Evolutionary conservation across 371 early-diverging fungal species (phyloP).

Genomic region (Mortierella sp.): DNA sequence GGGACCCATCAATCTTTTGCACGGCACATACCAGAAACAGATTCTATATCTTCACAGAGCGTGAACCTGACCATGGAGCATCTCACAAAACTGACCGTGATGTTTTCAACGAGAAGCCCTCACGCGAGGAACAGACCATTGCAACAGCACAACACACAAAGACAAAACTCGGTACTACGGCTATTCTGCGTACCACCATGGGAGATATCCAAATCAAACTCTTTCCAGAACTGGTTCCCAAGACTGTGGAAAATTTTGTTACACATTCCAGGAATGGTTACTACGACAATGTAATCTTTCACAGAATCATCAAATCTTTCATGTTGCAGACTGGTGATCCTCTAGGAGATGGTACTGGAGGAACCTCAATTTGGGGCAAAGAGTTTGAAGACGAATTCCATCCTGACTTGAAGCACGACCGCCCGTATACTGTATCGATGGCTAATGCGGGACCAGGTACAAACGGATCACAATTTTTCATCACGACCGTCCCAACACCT

Average conservation of each 20-base stretch:
- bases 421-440: constrained; percentile 96
- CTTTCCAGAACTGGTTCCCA: constrained; percentile 89
- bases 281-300: constrained; percentile 85
- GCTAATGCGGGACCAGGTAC: constrained; percentile 97
- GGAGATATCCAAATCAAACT: constrained; percentile 91
- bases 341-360: constrained; percentile 96
- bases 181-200: constrained; percentile 86
- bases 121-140: constrained; percentile 94
- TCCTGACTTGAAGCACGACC: constrained; percentile 83
- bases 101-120: constrained; percentile 97
- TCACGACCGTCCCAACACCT: constrained; percentile 92
- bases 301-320: constrained; percentile 92
- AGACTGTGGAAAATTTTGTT: constrained; percentile 94
- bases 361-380: constrained; percentile 93
- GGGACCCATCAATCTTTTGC: constrained; percentile 91
- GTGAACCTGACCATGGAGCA: constrained; percentile 83
- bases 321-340: constrained; percentile 94
- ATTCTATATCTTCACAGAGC: constrained; percentile 91
- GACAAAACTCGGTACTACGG: constrained; percentile 73
- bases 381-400: constrained; percentile 97
- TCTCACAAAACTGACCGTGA: constrained; percentile 83
- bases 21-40: constrained; percentile 93
- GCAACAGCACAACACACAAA: constrained; percentile 75
- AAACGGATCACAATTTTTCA: constrained; percentile 98
- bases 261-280: constrained; percentile 84